Conservation (phyloP, 768 basidiomycete species). For the Tricholomella constricta region DNA sequence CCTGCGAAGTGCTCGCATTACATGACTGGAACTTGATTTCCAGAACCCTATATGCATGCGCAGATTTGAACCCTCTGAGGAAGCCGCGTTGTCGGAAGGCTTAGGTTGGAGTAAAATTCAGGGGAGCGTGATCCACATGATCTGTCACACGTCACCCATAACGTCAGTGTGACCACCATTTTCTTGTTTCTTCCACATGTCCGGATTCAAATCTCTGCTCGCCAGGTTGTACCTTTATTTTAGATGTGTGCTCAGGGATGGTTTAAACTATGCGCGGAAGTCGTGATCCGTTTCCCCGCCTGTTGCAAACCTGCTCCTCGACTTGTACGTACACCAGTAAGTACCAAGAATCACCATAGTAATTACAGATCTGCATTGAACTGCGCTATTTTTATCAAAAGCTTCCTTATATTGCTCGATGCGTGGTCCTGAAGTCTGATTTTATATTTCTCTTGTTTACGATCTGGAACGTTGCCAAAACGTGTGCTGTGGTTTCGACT, state of each 20-base stretch:
- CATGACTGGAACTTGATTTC: constrained; percentile 37
- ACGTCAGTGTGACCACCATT: constrained; percentile 16
- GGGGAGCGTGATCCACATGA: constrained; percentile 19
- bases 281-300: constrained; percentile 15
- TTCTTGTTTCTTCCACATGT: constrained; percentile 5
- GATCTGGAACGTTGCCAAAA: constrained; percentile 42
- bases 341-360: neutral
- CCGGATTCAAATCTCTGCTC: constrained; percentile 11
- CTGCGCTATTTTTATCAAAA: neutral
- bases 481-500: constrained; percentile 42
- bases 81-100: constrained; percentile 17
- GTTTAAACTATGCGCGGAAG: constrained; percentile 3
- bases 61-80: constrained; percentile 27
- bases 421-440: constrained; percentile 1
- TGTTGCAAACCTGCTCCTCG: neutral
- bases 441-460: constrained; percentile 27
- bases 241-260: neutral
- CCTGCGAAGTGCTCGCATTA: constrained; percentile 33
- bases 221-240: constrained; percentile 16
- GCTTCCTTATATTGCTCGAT: neutral
- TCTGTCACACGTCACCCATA: constrained; percentile 16
- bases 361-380: too few species aligned
- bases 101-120: constrained; percentile 12
- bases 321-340: constrained; percentile 8
- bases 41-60: constrained; percentile 47